phyloP scores from a whole-genome alignment of 495 filamentous ascomycete species.

The Penicillium lagena region DNA sequence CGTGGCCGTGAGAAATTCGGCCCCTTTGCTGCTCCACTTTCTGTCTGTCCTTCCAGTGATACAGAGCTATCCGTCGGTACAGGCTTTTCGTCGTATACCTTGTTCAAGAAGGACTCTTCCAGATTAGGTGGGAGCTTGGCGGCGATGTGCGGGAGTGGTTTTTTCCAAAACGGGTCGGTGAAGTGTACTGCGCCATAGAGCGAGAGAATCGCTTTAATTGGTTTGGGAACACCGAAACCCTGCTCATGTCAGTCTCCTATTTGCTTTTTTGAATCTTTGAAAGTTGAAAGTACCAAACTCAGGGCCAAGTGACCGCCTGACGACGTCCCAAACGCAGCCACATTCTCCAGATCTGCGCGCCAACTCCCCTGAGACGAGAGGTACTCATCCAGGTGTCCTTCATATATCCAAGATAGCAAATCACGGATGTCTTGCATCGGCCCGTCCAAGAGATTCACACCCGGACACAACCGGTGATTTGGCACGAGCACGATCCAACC shows the following conservation, averaged over 20 bases:
- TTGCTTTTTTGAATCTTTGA: not conserved
- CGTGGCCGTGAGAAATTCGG: conserved; percentile 24
- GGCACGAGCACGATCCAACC: conserved; percentile 33
- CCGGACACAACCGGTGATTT: conserved; percentile 28
- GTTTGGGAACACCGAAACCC: conserved; percentile 22
- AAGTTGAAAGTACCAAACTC: conserved; percentile 15
- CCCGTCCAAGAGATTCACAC: conserved; percentile 21
- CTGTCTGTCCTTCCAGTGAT: conserved; percentile 26
- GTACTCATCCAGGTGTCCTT: conserved; percentile 12
- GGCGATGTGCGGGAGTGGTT: conserved; percentile 61
- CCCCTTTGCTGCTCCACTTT: conserved; percentile 10
- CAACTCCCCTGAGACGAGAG: conserved; percentile 7
- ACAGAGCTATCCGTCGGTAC: conserved; percentile 23
- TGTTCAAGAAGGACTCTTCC: conserved; percentile 9
- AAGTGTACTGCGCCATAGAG: conserved; percentile 32
- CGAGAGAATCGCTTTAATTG: conserved; percentile 23
- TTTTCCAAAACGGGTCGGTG: conserved; percentile 42
- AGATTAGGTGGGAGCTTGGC: conserved; percentile 17
- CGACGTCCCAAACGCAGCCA: conserved; percentile 29
- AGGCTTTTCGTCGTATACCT: conserved; percentile 21
- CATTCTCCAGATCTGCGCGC: conserved; percentile 18
- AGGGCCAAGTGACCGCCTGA: conserved; percentile 25
- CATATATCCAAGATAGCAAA: conserved; percentile 21
- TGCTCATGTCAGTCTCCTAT: conserved; percentile 4
- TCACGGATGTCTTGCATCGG: conserved; percentile 26